Evolutionary conservation across 2,329 filamentous ascomycete species (phyloP).

Genomic region (Cadophora malorum): DNA sequence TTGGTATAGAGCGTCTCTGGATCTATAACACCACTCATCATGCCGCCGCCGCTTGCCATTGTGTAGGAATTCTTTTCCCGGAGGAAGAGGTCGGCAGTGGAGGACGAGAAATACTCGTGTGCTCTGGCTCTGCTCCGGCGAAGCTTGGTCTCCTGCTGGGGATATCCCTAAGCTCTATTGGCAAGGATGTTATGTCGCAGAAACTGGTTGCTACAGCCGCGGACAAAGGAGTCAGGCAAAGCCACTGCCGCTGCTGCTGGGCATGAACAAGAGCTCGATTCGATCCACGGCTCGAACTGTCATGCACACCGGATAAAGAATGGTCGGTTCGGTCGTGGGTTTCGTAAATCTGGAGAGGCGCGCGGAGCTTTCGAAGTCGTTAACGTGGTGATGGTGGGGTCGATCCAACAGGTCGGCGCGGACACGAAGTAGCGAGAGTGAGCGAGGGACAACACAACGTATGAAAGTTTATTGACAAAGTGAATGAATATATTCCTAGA

Average conservation of each 20-base stretch:
- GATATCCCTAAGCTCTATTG: conserved; percentile 23
- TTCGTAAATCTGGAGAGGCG: conserved; percentile 21
- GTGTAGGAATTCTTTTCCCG: conserved; percentile 23
- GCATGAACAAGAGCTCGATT: conserved; percentile 20
- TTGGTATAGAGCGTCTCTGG: conserved; percentile 94
- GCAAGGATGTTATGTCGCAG: conserved; percentile 26
- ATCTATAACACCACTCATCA: conserved; percentile 66
- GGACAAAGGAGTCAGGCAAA: conserved; percentile 4
- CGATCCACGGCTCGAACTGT: conserved; percentile 9
- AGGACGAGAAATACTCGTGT: conserved; percentile 18
- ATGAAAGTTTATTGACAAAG: conserved; percentile 11
- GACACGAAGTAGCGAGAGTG: conserved; percentile 15
- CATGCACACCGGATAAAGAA: not conserved
- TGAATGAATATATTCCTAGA: conserved; percentile 13
- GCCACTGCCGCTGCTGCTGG: not conserved
- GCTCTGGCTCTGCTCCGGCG: conserved; percentile 13
- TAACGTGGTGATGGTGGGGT: conserved; percentile 41
- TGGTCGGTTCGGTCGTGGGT: not conserved
- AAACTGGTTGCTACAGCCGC: conserved; percentile 20
- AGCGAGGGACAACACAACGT: not conserved
- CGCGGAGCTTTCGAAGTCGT: conserved; percentile 27
- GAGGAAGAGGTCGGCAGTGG: not conserved
- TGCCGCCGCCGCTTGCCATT: conserved; percentile 43
- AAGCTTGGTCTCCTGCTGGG: conserved; percentile 19
- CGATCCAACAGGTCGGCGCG: conserved; percentile 19